Percentiles rank a stretch among this genome's conserved stretches.
phyloP scores from a whole-genome alignment of 106 monocot genomes.

The Gastrodia elata region DNA sequence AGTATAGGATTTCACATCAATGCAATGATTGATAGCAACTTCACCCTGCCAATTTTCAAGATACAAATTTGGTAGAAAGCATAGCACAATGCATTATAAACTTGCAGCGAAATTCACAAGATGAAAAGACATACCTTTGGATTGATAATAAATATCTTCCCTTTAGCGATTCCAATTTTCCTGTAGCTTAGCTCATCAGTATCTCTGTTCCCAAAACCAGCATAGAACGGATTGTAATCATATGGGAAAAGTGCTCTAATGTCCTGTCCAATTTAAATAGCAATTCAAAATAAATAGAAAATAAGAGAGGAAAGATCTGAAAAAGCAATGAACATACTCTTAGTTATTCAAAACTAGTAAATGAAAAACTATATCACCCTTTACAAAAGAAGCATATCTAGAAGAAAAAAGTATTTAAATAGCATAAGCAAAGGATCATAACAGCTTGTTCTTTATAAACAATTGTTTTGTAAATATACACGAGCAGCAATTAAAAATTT shows the following conservation, averaged over 20 bases:
- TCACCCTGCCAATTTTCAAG: conserved; percentile 53
- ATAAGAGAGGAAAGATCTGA: background rate
- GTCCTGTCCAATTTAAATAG: conserved; percentile 40
- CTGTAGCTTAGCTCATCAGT: conserved; percentile 88
- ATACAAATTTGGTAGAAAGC: background rate
- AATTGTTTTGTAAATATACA: too few species aligned
- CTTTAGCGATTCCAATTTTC: conserved; percentile 90
- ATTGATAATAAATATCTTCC: conserved; percentile 97
- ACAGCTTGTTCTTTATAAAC: too few species aligned
- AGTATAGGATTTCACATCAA: conserved; percentile 87
- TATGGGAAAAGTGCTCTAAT: conserved; percentile 91
- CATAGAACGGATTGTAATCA: conserved; percentile 98
- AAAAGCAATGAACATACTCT: background rate
- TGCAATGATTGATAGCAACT: conserved; percentile 68
- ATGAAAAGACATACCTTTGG: conserved; percentile 45
- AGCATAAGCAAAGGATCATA: background rate
- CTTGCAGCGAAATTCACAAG: background rate
- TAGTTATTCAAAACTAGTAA: background rate
- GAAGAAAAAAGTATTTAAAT: background rate
- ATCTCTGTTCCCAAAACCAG: conserved; percentile 98
- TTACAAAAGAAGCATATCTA: background rate
- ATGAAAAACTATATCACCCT: background rate
- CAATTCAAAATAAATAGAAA: background rate
- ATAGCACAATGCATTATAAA: background rate
- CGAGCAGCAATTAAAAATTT: too few species aligned